phyloP scores from a whole-genome alignment of 345 rosid genomes.

The Sisymbrium altissimum region DNA sequence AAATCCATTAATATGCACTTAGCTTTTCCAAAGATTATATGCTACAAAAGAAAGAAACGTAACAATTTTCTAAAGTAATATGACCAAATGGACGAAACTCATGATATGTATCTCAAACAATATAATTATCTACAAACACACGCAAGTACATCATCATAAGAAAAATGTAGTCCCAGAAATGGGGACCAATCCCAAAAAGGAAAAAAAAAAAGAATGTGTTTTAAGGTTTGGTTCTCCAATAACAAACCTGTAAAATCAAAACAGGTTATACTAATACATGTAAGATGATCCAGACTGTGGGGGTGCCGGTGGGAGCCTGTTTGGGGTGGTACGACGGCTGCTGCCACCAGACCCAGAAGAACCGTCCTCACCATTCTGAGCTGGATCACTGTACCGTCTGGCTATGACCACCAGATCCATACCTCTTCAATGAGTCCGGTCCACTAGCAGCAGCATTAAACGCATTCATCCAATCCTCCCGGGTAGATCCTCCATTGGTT shows the following conservation, averaged over 20 bases:
- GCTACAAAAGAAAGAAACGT: background rate
- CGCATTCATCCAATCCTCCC: conserved; percentile 98
- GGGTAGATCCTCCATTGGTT: conserved; percentile 49
- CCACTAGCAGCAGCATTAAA: conserved; percentile 89
- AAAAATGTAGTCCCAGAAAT: conserved; percentile 25
- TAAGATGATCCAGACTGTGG: conserved; percentile 59
- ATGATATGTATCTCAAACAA: conserved; percentile 3
- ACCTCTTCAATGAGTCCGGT: conserved; percentile 41
- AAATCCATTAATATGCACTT: background rate
- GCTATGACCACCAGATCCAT: conserved; percentile 58
- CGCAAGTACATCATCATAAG: conserved; percentile 17
- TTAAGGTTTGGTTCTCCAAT: background rate
- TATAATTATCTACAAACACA: conserved; percentile 33
- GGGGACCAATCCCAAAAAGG: conserved; percentile 20
- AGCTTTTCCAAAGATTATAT: background rate
- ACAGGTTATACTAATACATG: conserved; percentile 45
- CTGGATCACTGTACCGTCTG: conserved; percentile 66
- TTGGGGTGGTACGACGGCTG: conserved; percentile 75
- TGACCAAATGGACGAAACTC: background rate
- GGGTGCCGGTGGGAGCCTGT: conserved; percentile 82
- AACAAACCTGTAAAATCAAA: conserved; percentile 3
- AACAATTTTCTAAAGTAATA: background rate
- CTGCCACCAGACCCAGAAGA: conserved; percentile 45
- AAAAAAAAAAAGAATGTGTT: background rate
- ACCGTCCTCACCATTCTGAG: conserved; percentile 69